Base-by-base conservation (phyloP, 257 asterid genomes). In the Capsicum chinense region DNA sequence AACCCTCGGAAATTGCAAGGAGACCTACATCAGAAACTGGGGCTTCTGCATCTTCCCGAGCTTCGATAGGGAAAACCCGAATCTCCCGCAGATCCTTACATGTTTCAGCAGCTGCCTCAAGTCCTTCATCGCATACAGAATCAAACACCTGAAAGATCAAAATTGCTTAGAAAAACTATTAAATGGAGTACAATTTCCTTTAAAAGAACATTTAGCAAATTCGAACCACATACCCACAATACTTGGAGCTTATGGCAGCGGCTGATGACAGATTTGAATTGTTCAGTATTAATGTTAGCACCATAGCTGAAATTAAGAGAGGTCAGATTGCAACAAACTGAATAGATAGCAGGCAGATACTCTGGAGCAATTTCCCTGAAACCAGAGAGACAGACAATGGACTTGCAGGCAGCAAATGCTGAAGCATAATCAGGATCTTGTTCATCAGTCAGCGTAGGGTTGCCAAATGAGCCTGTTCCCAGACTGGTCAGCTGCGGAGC, bases 401-500 rank as follows among this genome's bases (percentile, higher is more conserved):
- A 89, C 83, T 88, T 91, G 89, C 93, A 91, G 48, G 90, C 88
- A 64, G 92, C 85, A 89, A 91, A 91, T 66, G 91, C 92, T 59
- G 90, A 84, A 64, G 42, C 82, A 60, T 85, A 88, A 82, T 91
- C 89, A 14, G 85, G 92, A 33, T 89, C 91, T 21, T 85, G 89
- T 19, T 88, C 93, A 80, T 85, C 89, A 52, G 58, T 86, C 62
- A 79, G 62, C 39, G 73, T 86, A 2, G 84, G 70, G 52, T 80
- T 37, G 73, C 86, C 78, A 88, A 89, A 91, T 35, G 92, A 87
- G 54, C 93, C 93, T 3, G 92, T 91, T 63, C 93, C 93, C 71
- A 91, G 71, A 84, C 89, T 86, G 56, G 90, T 88, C 83, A 91
- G 89, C 88, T 89, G 92, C n/a, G 93, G 92, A 52, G 92, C 92